Conservation (phyloP, 2,329 filamentous ascomycete species). For the Aspergillus sp. region DNA sequence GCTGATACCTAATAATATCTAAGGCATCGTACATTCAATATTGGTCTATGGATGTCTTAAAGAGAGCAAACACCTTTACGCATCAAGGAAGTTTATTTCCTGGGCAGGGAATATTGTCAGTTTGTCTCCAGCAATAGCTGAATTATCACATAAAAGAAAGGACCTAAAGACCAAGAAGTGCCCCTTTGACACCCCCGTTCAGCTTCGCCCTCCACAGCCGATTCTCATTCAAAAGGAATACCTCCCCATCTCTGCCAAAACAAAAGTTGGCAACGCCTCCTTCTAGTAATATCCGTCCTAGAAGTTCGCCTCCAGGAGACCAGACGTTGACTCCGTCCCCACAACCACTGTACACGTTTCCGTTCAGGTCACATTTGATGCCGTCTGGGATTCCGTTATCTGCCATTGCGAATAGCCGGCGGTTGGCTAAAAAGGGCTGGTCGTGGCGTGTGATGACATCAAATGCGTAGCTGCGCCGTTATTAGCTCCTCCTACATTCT, state of each 20-base stretch:
- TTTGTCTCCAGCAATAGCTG: not conserved
- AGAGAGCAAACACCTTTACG: too few species aligned
- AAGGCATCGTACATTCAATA: too few species aligned
- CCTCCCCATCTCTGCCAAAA: conserved; percentile 41
- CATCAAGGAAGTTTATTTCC: too few species aligned
- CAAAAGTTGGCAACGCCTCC: conserved; percentile 51
- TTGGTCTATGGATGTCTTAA: too few species aligned
- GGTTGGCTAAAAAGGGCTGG: conserved; percentile 48
- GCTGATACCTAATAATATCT: too few species aligned
- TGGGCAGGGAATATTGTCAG: too few species aligned
- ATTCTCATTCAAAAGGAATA: conserved; percentile 43
- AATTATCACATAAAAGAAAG: not conserved
- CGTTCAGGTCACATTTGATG: conserved; percentile 52
- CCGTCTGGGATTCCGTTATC: conserved; percentile 48
- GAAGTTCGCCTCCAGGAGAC: conserved; percentile 48
- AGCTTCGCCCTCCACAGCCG: conserved; percentile 47
- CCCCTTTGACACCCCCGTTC: conserved; percentile 18
- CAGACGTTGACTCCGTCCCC: conserved; percentile 58
- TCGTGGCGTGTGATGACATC: conserved; percentile 41
- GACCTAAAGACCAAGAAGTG: conserved; percentile 2
- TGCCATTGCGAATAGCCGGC: conserved; percentile 54
- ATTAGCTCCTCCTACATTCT: not conserved
- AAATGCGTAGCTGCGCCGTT: conserved; percentile 44
- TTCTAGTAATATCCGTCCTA: conserved; percentile 59
- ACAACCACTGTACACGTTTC: conserved; percentile 58